Evolutionary conservation across 805 yeast genomes (phyloP), one percentile per base, ranked within the genome.

Genomic region (Torulaspora microellipsoides): DNA sequence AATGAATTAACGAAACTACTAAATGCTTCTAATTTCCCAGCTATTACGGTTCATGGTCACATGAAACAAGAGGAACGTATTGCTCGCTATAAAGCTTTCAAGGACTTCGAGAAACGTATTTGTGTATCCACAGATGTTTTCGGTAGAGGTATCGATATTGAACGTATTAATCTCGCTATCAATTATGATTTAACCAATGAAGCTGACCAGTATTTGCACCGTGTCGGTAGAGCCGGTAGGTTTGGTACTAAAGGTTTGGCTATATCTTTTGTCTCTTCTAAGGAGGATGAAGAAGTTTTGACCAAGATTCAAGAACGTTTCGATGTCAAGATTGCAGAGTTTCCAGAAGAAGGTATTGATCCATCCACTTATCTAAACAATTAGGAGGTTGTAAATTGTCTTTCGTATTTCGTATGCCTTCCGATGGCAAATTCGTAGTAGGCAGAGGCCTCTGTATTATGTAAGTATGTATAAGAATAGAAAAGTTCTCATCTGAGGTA

Each of bases 221-320:
- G 99, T 76, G 99, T 91, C 52, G 99, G 99, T 65, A 89, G 99
- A 81, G 99, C 99, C 56, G 99, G 99, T 73, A 90, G 99, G 79
- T 91, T 91, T 62, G 99, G 99, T 76, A 91, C 99, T 66, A 91
- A 91, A 75, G 99, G 99, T 74, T 81, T 93, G 60, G 95, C 97
- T 42, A 78, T 93, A 46, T 87, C 96, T 33, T 86, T 91, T 54
- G 93, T 93, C 43, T 76, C 93, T 34, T 76, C 82, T 46, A 85
- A 81, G 59, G 91, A 82, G 52, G 99, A 93, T 65, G 89, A 88
- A 69, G 87, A 83, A 71, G 85, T 90, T 34, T 77, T 93, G 68
- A 85, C 78, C 61, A 84, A 88, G 72, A 93, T 93, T 65, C 99
- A 93, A 76, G 95, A 87, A 58, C 83, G 98, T 73, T 93, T 93